These are phyloP conservation scores for Metarhizium brunneum DNA, from an alignment of 2,329 filamentous ascomycete species.

Conservation along the genomic window DNA sequence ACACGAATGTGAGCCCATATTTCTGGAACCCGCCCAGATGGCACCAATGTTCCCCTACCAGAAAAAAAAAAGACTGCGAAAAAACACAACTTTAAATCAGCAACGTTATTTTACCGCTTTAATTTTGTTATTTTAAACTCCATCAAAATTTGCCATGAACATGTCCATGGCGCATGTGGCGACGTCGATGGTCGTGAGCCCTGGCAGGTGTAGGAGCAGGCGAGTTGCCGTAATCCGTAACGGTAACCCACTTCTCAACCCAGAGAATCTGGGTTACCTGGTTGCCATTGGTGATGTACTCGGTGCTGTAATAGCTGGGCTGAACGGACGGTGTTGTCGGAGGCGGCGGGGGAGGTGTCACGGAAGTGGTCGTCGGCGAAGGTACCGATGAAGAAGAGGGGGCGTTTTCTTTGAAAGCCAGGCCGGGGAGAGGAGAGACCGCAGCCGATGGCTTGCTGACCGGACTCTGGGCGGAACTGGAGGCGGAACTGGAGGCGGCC, in stretches of 20 bases:
- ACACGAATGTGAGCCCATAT: slow-evolving; percentile 15
- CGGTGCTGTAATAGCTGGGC: slow-evolving; percentile 35
- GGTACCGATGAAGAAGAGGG: not conserved
- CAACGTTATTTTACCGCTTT: slow-evolving; percentile 9
- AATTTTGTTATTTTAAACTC: slow-evolving; percentile 6
- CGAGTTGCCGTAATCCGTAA: slow-evolving; percentile 34
- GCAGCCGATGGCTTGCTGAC: slow-evolving; percentile 22
- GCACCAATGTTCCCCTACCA: slow-evolving; percentile 9
- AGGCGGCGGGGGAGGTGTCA: slow-evolving; percentile 7
- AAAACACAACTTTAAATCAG: slow-evolving; percentile 5
- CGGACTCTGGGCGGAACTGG: slow-evolving; percentile 20
- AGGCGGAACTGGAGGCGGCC: slow-evolving; percentile 16
- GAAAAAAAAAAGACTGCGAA: slow-evolving; percentile 6
- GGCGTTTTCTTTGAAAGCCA: slow-evolving; percentile 29
- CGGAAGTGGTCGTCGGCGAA: not conserved
- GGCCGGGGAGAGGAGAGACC: slow-evolving; percentile 25
- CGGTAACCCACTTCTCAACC: slow-evolving; percentile 45
- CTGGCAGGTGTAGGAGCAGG: slow-evolving; percentile 24
- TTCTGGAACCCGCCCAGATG: slow-evolving; percentile 29
- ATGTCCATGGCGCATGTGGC: slow-evolving; percentile 29
- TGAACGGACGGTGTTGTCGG: slow-evolving; percentile 18
- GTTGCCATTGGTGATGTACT: slow-evolving; percentile 40
- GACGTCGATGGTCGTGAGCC: slow-evolving; percentile 16
- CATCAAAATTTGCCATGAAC: slow-evolving; percentile 20
- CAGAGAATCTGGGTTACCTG: slow-evolving; percentile 47